These are phyloP conservation scores for Withania somnifera DNA, from an alignment of 305 asterid species.

Conservation along the genomic window DNA sequence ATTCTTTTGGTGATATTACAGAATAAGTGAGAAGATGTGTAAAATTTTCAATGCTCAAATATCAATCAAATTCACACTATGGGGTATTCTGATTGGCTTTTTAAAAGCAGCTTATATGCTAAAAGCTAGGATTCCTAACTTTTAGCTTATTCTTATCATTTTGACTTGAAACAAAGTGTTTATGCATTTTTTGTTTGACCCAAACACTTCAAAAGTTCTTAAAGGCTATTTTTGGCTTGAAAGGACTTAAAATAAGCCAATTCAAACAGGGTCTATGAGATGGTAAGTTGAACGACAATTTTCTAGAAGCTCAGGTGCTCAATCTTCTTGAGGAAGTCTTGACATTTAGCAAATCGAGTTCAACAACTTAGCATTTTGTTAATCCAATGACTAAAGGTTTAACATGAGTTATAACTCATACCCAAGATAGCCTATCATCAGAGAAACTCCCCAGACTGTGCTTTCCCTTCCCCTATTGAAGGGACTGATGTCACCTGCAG, in stretches of 20 bases:
- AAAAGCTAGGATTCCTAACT: no score
- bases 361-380: neutral
- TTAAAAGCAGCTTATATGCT: no score
- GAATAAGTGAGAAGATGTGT: neutral
- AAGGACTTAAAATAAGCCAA: no score
- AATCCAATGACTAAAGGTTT: neutral
- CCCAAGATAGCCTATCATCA: conserved; percentile 99
- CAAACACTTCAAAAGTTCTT: no score
- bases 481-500: conserved; percentile 71
- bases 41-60: neutral
- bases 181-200: no score
- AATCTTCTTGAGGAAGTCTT: neutral
- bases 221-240: no score
- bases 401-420: conserved; percentile 24
- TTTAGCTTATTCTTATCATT: no score
- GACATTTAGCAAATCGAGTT: neutral
- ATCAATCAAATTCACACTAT: neutral
- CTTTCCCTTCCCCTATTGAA: conserved; percentile 77
- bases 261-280: no score
- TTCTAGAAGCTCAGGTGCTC: neutral
- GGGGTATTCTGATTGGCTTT: no score
- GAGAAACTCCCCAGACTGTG: conserved; percentile 97
- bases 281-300: neutral
- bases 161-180: no score
- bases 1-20: neutral